Base-by-base conservation (phyloP, 106 monocot genomes). In the Allium sativum region DNA sequence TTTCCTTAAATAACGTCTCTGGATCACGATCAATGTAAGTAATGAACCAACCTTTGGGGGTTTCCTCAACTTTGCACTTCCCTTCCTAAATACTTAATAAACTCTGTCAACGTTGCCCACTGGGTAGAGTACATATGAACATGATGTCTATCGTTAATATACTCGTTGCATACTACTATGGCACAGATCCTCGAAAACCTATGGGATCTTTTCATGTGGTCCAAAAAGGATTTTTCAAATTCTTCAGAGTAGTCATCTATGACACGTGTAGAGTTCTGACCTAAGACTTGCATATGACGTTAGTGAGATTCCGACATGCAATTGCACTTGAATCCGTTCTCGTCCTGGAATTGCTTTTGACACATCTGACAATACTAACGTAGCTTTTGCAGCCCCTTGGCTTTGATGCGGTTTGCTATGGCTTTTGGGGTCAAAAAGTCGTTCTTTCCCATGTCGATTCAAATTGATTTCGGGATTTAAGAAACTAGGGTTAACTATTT, bases 301-400 rank as follows among this genome's bases (percentile, higher is more conserved):
- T n/a, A n/a, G n/a, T n/a, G n/a, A n/a, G n/a, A n/a, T n/a, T n/a
- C n/a, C n/a, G n/a, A n/a, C n/a, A n/a, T n/a, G n/a, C n/a, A n/a
- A n/a, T n/a, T n/a, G n/a, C n/a, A 96, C 90, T 84, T 96, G 95
- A 45, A 86, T 86, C 80, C 90, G 95, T 72, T 96, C 90, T 67
- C 65, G 53, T 74, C 90, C 95, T 71, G 82, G 79, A 77, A 96
- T n/a, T n/a, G n/a, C n/a, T n/a, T n/a, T n/a, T n/a, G n/a, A n/a
- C n/a, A n/a, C n/a, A n/a, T n/a, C n/a, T n/a, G n/a, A n/a, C n/a
- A n/a, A n/a, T n/a, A n/a, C n/a, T n/a, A n/a, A n/a, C n/a, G n/a
- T n/a, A n/a, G n/a, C n/a, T n/a, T n/a, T n/a, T n/a, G n/a, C n/a
- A n/a, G n/a, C n/a, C n/a, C n/a, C n/a, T n/a, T n/a, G n/a, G n/a